Conservation (phyloP, 768 basidiomycete genomes). For the Tulasnella sp. region DNA sequence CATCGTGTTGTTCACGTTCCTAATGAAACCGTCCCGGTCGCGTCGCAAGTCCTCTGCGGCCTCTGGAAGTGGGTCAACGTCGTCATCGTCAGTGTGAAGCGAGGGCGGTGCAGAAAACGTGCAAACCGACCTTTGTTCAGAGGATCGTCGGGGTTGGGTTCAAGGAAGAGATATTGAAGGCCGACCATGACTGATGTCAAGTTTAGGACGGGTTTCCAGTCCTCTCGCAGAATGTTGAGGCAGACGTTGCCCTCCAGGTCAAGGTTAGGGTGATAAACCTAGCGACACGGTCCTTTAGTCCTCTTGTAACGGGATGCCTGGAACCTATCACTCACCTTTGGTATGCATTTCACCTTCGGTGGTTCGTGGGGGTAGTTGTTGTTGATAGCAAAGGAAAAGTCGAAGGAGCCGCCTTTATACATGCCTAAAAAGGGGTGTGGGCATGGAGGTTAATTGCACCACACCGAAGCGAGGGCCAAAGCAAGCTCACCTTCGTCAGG, state of each 20-base stretch:
- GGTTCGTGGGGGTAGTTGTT: slow-evolving; percentile 98
- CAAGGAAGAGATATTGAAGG: slow-evolving; percentile 93
- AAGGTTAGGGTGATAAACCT: slow-evolving; percentile 99
- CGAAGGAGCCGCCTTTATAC: slow-evolving; percentile 93
- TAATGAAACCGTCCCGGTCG: slow-evolving; percentile 70
- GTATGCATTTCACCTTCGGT: slow-evolving; percentile 96
- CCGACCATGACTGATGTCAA: slow-evolving; percentile 98
- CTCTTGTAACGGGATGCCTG: not conserved
- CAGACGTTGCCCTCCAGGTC: slow-evolving; percentile 98
- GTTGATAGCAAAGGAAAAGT: slow-evolving; percentile 92
- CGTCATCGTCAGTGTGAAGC: slow-evolving; percentile 16
- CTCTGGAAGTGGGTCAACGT: slow-evolving; percentile 43
- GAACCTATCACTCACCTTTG: slow-evolving; percentile 48
- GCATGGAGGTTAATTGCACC: not conserved
- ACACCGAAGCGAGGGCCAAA: not conserved
- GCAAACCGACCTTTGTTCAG: slow-evolving; percentile 81
- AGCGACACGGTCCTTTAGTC: not conserved
- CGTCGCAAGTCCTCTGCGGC: slow-evolving; percentile 90
- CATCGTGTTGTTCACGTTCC: slow-evolving; percentile 84
- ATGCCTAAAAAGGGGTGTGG: slow-evolving; percentile 51
- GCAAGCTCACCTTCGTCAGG: slow-evolving; percentile 79
- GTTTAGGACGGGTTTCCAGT: slow-evolving; percentile 99
- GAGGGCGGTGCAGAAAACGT: not conserved
- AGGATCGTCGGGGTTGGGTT: slow-evolving; percentile 97
- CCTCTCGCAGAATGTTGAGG: slow-evolving; percentile 94